phyloP scores from a whole-genome alignment of 2,329 filamentous ascomycete species.

The Fusarium sp. region DNA sequence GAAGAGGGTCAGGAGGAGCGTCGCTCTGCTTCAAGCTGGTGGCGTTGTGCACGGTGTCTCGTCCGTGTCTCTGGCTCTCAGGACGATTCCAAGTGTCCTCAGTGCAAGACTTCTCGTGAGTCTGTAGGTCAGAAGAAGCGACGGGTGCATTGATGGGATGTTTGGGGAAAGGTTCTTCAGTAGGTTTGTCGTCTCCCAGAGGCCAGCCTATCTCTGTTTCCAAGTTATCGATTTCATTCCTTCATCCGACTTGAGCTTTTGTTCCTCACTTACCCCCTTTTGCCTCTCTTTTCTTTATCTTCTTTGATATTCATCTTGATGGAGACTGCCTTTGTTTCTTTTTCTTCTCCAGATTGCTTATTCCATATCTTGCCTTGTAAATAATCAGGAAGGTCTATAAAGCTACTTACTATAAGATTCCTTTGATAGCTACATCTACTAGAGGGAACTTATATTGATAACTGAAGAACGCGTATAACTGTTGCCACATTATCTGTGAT shows the following conservation, averaged over 20 bases:
- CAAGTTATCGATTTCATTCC: not conserved
- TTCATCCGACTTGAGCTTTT: not conserved
- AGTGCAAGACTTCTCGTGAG: conserved; percentile 62
- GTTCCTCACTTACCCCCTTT: not conserved
- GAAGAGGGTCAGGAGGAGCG: conserved; percentile 56
- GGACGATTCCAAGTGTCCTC: conserved; percentile 59
- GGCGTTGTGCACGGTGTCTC: conserved; percentile 67
- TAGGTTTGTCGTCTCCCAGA: not conserved
- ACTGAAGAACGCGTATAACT: not conserved
- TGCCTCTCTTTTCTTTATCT: not conserved
- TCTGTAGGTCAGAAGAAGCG: conserved; percentile 54
- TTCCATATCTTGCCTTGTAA: not conserved
- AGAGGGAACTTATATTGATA: not conserved
- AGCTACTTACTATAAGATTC: not conserved
- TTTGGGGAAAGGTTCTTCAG: not conserved
- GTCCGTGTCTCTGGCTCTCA: conserved; percentile 56
- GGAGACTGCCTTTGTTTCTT: not conserved
- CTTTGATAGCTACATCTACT: not conserved
- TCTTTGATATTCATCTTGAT: not conserved
- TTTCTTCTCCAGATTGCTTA: not conserved
- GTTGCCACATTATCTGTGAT: not conserved
- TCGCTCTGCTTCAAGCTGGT: conserved; percentile 59
- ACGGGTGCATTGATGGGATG: conserved; percentile 7
- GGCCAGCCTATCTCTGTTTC: not conserved
- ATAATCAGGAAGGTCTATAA: not conserved